phyloP scores from a whole-genome alignment of 2,329 filamentous ascomycete species.

The Aspergillus unguis region DNA sequence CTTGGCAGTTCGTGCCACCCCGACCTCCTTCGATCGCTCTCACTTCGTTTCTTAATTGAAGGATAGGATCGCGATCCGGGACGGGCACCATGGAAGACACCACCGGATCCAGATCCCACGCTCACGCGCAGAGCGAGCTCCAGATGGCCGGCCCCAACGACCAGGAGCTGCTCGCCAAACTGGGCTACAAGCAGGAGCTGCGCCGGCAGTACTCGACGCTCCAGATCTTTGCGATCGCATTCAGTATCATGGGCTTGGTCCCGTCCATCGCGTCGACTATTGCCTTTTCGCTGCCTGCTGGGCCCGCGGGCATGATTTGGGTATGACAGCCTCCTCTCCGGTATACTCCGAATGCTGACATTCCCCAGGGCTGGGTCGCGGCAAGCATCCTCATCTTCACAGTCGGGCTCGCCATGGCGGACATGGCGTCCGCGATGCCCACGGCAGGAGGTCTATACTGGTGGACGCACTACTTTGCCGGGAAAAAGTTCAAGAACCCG shows the following conservation, averaged over 20 bases:
- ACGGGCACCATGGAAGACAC: too few species aligned
- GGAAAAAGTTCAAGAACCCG: constrained; percentile 53
- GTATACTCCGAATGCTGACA: background rate
- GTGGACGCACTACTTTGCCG: constrained; percentile 59
- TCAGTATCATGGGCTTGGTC: constrained; percentile 60
- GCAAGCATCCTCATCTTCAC: constrained; percentile 57
- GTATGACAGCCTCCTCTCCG: constrained; percentile 27
- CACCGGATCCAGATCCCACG: too few species aligned
- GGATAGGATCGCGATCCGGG: too few species aligned
- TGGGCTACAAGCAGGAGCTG: constrained; percentile 59
- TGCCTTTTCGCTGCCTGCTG: constrained; percentile 57
- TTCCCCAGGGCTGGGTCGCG: constrained; percentile 52
- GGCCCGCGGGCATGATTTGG: constrained; percentile 62
- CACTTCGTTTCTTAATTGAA: too few species aligned
- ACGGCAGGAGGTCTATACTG: constrained; percentile 59
- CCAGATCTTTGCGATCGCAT: constrained; percentile 61
- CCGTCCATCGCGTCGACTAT: constrained; percentile 61
- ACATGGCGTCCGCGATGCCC: constrained; percentile 55
- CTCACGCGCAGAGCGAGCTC: too few species aligned
- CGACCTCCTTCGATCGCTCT: too few species aligned
- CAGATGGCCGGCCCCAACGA: background rate
- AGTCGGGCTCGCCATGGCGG: constrained; percentile 58
- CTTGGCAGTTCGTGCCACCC: too few species aligned
- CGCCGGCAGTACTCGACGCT: constrained; percentile 60
- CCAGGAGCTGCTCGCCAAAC: constrained; percentile 17